These are phyloP conservation scores for Comarum palustre DNA, from an alignment of 306 rosid species.

Conservation along the genomic window DNA sequence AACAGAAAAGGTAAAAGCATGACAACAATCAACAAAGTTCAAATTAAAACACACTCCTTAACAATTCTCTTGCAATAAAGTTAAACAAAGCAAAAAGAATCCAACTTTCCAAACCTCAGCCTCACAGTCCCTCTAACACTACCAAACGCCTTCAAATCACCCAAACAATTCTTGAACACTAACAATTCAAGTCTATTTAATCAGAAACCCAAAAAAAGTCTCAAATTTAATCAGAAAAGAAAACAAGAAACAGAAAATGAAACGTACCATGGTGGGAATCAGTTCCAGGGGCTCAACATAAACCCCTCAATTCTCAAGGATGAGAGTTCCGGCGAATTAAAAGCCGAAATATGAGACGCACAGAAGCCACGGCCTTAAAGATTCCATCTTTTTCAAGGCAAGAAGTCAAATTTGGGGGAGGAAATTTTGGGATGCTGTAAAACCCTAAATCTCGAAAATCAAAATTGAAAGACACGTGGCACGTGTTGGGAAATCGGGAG, in stretches of 20 bases:
- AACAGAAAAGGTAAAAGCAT: neutral
- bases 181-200: neutral
- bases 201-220: neutral
- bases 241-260: neutral
- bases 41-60: neutral
- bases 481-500: no score
- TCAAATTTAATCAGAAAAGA: neutral
- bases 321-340: neutral
- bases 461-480: no score
- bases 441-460: neutral
- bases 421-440: neutral
- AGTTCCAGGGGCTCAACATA: neutral
- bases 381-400: neutral
- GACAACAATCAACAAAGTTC: conserved; percentile 2
- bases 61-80: neutral
- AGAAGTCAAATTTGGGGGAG: neutral
- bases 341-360: neutral
- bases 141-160: neutral
- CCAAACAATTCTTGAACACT: neutral
- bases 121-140: conserved; percentile 2
- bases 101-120: neutral
- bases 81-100: neutral
- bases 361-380: neutral
- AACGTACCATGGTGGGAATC: conserved; percentile 7
- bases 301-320: neutral